Evolutionary conservation across 441 rosid species (phyloP).

Genomic region (Arabidopsis lyrata): DNA sequence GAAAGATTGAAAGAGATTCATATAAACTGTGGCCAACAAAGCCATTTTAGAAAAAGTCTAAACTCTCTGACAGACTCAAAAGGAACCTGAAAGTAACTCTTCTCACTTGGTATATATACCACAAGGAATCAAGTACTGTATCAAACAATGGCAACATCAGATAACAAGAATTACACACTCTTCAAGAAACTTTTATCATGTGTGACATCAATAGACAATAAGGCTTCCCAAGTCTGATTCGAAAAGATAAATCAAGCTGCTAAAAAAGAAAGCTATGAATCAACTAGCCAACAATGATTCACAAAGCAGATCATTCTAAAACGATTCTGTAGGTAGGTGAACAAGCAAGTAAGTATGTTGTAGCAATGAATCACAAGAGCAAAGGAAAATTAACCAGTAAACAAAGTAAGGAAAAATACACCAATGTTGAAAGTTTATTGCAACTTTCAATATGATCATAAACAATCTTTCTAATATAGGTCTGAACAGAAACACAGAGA

Average conservation of each 20-base stretch:
- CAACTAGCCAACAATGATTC: constrained; percentile 24
- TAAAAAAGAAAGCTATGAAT: constrained; percentile 24
- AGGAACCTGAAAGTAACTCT: background rate
- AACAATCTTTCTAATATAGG: too few species aligned
- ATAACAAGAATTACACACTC: constrained; percentile 12
- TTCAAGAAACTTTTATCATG: constrained; percentile 29
- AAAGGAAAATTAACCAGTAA: constrained; percentile 3
- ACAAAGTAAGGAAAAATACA: constrained; percentile 33
- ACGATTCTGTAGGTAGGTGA: constrained; percentile 5
- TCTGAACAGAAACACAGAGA: too few species aligned
- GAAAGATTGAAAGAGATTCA: too few species aligned
- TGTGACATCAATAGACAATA: constrained; percentile 9
- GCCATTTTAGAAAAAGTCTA: background rate
- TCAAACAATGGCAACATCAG: constrained; percentile 3
- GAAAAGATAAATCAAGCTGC: constrained; percentile 19
- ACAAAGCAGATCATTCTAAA: constrained; percentile 25
- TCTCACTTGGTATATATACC: background rate
- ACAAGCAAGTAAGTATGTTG: constrained; percentile 3
- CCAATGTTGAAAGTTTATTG: constrained; percentile 1
- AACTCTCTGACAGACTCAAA: background rate
- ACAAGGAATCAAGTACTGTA: constrained; percentile 10
- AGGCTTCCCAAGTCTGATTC: background rate
- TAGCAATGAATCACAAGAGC: constrained; percentile 24
- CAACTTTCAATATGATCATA: too few species aligned
- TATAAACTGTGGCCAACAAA: background rate